Base-by-base conservation (phyloP, 192 early-diverging fungal species). In the Gonapodya sp. region DNA sequence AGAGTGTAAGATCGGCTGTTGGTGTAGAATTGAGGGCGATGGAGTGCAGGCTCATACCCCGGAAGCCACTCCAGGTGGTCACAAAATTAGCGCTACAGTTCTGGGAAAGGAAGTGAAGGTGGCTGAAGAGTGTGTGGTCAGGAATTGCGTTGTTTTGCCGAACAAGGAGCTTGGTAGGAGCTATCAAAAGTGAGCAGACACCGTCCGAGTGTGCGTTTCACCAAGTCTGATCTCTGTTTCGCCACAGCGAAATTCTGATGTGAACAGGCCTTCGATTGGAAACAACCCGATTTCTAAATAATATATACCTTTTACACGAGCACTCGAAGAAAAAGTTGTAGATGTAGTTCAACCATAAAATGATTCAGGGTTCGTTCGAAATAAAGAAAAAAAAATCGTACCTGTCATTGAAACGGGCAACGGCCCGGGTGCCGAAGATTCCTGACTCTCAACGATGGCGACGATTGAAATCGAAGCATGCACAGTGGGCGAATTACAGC, bases 121-220 rank as follows among this genome's bases (percentile, higher is more conserved):
- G 75, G 93, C 92, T 82, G 95, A 97, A 84, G 97, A 99, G 87
- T 90, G 91, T 79, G 92, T 96, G 35, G 94, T 99, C 82, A 90
- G 97, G 83, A 97, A 98, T 89, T 98, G 96, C 81, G 96, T 98
- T 80, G 96, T 99, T 35, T 84, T 99, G 82, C 97, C 97, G 33
- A 94, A 98, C 89, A 99, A 99, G 92, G 97, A 97, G 80, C 88
- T 99, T 79, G 94, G 94, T 85, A 80, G 85, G 46, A 93, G 89
- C 86, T 95, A 92, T 88, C 95, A 96, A 85, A 94, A 96, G 46
- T 64, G 46, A 64, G 46, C 24, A 64, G 24, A 64, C 46, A 24
- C 8, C 46, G 24, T 64, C 46, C n/a, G n/a, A n/a, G n/a, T n/a
- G n/a, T n/a, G n/a, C n/a, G n/a, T n/a, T n/a, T n/a, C n/a, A n/a